Conservation (phyloP, 129 eudicot species). For the Flaveria sonorensis region DNA sequence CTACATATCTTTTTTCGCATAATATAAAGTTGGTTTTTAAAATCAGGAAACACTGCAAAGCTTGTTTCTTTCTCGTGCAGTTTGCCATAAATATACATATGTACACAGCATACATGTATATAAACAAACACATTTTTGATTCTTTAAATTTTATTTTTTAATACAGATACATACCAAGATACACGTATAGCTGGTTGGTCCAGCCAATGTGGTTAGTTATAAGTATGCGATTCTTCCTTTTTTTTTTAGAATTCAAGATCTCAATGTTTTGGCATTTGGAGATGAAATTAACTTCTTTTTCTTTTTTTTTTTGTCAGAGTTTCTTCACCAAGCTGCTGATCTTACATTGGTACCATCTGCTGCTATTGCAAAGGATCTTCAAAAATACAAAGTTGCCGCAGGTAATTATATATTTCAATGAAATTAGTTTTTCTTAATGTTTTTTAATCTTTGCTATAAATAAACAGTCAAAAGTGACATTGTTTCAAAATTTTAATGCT, state of each 20-base stretch:
- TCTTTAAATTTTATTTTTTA: constrained; percentile 1
- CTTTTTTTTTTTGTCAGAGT: constrained; percentile 45
- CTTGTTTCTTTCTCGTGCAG: neutral
- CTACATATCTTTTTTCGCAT: neutral
- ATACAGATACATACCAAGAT: constrained; percentile 95
- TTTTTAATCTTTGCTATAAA: neutral
- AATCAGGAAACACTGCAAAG: neutral
- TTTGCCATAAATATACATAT: neutral
- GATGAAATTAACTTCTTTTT: neutral
- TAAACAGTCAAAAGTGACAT: neutral
- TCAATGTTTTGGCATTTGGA: neutral
- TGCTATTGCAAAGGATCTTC: constrained; percentile 90
- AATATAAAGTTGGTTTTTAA: neutral
- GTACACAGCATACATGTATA: constrained; percentile 4
- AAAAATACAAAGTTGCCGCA: constrained; percentile 75
- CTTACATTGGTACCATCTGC: constrained; percentile 97
- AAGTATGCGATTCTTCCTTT: constrained; percentile 57
- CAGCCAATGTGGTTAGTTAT: constrained; percentile 93
- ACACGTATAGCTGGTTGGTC: constrained; percentile 95
- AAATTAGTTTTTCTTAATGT: neutral
- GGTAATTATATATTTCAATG: constrained; percentile 37
- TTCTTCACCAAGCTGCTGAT: constrained; percentile 97
- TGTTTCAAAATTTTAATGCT: neutral
- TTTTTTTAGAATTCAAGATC: constrained; percentile 3
- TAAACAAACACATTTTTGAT: constrained; percentile 14